phyloP scores from a whole-genome alignment of 1,139 yeast species.

The Lodderomyces parapsilosis region DNA sequence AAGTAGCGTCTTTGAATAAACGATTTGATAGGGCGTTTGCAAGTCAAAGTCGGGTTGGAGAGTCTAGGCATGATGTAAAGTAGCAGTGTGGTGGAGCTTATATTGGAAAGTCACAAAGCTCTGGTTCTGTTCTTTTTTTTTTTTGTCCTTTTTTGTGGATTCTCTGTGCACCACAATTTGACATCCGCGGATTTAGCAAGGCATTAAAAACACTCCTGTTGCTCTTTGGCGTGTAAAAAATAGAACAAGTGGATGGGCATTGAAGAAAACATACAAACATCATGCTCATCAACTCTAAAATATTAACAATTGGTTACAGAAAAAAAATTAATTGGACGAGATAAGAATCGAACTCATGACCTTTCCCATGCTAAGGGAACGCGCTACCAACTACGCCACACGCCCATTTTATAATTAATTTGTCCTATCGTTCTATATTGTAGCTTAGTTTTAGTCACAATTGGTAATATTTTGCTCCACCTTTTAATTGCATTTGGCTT shows the following conservation, averaged over 20 bases:
- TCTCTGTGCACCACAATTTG: no score
- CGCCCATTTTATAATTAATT: no score
- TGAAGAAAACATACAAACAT: no score
- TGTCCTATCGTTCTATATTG: not conserved
- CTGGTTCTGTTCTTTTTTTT: not conserved
- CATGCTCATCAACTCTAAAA: no score
- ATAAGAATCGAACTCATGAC: slow-evolving; percentile 69
- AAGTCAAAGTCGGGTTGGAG: not conserved
- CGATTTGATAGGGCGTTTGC: not conserved
- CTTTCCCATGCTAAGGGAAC: slow-evolving; percentile 67
- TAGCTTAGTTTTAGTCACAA: not conserved
- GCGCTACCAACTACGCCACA: slow-evolving; percentile 75
- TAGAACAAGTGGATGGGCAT: no score
- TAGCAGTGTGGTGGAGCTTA: not conserved
- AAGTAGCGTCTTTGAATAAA: slow-evolving; percentile 1
- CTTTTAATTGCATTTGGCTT: no score
- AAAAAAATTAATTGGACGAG: slow-evolving; percentile 49
- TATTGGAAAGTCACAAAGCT: not conserved
- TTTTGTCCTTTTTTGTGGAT: no score
- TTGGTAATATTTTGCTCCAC: no score
- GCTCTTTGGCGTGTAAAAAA: no score
- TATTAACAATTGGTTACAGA: not conserved
- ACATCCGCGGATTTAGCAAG: no score
- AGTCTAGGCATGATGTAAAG: not conserved
- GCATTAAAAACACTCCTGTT: no score